Conservation (phyloP, 768 basidiomycete genomes). For the Cantharellus cinnabarinus region DNA sequence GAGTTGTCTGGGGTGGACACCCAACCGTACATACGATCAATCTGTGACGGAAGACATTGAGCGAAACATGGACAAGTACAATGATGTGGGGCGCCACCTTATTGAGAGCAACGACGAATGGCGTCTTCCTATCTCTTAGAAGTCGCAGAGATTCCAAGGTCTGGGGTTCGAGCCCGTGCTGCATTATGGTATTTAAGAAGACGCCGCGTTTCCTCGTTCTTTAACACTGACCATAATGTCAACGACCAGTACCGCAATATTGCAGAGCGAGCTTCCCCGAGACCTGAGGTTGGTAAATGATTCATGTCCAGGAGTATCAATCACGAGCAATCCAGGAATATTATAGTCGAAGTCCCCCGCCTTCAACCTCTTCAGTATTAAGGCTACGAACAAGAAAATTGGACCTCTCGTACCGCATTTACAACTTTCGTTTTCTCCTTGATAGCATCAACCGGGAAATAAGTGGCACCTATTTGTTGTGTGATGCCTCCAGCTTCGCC, state of each 20-base stretch:
- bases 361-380: background rate
- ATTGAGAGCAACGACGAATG: constrained; percentile 96
- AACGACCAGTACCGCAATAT: constrained; percentile 96
- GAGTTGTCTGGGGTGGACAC: constrained; percentile 75
- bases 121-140: constrained; percentile 81
- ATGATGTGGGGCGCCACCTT: constrained; percentile 32
- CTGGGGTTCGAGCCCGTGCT: constrained; percentile 97
- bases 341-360: constrained; percentile 58
- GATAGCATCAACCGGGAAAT: constrained; percentile 94
- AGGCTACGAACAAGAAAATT: background rate
- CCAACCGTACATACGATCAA: constrained; percentile 97
- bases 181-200: background rate
- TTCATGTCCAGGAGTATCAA: constrained; percentile 98
- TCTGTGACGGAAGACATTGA: constrained; percentile 26
- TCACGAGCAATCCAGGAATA: constrained; percentile 85
- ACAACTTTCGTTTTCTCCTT: constrained; percentile 82
- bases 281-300: constrained; percentile 93
- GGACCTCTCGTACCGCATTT: constrained; percentile 39
- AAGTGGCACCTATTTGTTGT: constrained; percentile 98
- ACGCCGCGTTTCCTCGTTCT: constrained; percentile 7
- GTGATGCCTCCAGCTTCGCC: constrained; percentile 99
- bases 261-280: constrained; percentile 90
- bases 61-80: constrained; percentile 1
- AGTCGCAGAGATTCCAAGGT: constrained; percentile 89
- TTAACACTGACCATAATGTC: constrained; percentile 62